Percentiles rank a stretch among this genome's conserved stretches.
phyloP scores from a whole-genome alignment of 164 flowering plant species.

The Piper longum region DNA sequence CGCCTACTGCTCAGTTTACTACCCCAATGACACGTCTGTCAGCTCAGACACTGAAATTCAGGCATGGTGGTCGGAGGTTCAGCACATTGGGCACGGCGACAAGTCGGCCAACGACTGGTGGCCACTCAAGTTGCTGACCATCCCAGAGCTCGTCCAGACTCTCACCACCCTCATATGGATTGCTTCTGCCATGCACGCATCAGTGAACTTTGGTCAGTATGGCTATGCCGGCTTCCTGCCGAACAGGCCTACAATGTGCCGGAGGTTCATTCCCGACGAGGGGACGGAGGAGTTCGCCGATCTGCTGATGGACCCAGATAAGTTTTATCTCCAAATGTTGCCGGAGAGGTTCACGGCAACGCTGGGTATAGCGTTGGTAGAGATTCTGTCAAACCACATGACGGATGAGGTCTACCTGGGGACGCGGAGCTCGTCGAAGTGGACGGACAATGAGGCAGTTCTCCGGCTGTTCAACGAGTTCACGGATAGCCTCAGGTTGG shows the following conservation, averaged over 20 bases:
- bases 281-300: conserved; percentile 37
- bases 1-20: conserved; percentile 38
- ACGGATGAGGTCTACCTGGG: conserved; percentile 52
- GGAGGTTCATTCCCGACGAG: conserved; percentile 33
- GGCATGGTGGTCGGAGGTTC: conserved; percentile 54
- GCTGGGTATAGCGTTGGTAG: conserved; percentile 15
- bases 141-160: conserved; percentile 17
- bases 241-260: conserved; percentile 37
- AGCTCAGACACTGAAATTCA: conserved; percentile 36
- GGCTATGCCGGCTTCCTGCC: conserved; percentile 43
- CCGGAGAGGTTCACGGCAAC: conserved; percentile 13
- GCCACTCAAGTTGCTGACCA: conserved; percentile 22
- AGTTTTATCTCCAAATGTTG: conserved; percentile 29
- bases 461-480: conserved; percentile 21
- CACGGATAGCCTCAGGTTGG: conserved; percentile 14
- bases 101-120: conserved; percentile 35
- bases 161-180: conserved; percentile 59
- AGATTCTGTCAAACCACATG: conserved; percentile 36
- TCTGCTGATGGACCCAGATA: conserved; percentile 35
- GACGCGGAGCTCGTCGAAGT: conserved; percentile 23
- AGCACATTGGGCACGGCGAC: conserved; percentile 53
- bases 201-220: conserved; percentile 53
- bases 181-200: conserved; percentile 55
- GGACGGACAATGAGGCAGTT: conserved; percentile 31
- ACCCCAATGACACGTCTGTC: conserved; percentile 22